Conservation (phyloP, 192 early-diverging fungal species). For the Entophlyctis helioformis region DNA sequence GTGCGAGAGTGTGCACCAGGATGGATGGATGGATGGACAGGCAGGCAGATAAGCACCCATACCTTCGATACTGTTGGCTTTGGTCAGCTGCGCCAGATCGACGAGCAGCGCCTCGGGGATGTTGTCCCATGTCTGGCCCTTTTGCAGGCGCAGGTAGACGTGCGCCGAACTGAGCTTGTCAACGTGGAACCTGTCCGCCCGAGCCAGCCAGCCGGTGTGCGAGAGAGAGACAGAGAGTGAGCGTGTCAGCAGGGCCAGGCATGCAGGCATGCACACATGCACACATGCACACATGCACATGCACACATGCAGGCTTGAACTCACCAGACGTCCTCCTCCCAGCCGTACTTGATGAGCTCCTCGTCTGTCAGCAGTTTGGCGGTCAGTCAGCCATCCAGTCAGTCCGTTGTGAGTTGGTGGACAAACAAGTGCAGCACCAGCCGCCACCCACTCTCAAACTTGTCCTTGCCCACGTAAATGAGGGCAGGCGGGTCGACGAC, state of each 20-base stretch:
- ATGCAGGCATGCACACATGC: too few relatives aligned
- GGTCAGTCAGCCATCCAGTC: not conserved
- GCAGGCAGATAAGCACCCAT: not conserved
- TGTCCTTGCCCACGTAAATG: conserved; percentile 98
- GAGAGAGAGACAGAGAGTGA: too few relatives aligned
- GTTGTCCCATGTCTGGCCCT: conserved; percentile 57
- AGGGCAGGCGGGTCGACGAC: conserved; percentile 35
- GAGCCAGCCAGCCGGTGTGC: too few relatives aligned
- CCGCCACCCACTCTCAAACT: conserved; percentile 69
- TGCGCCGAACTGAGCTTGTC: conserved; percentile 97
- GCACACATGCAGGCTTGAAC: too few relatives aligned
- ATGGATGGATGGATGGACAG: not conserved
- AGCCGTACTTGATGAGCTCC: conserved; percentile 90
- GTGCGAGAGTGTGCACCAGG: not conserved
- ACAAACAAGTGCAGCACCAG: too few relatives aligned
- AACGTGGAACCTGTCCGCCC: conserved; percentile 84
- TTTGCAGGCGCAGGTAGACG: conserved; percentile 80
- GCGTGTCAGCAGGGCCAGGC: too few relatives aligned
- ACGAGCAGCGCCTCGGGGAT: conserved; percentile 62
- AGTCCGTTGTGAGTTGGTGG: too few relatives aligned
- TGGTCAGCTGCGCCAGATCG: conserved; percentile 88
- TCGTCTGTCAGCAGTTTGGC: conserved; percentile 36
- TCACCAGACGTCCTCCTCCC: conserved; percentile 85
- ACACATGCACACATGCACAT: too few relatives aligned
- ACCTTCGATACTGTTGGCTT: conserved; percentile 95